These are phyloP conservation scores for Pyrenochaeta sp. DNA, from an alignment of 2,329 filamentous ascomycete species.

Conservation along the genomic window DNA sequence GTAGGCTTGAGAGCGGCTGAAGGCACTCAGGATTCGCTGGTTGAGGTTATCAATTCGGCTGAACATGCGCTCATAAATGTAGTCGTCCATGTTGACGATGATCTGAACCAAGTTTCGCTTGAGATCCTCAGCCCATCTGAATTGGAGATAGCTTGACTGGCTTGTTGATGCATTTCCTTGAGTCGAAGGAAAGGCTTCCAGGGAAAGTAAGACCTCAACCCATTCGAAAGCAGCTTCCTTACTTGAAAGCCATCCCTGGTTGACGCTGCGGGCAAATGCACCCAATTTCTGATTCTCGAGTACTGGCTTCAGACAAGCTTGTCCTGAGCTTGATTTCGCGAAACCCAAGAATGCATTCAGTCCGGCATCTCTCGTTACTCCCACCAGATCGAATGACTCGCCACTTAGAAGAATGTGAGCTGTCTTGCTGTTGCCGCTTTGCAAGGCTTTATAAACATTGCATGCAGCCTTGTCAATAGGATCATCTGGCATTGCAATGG, in stretches of 20 bases:
- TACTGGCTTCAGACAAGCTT: constrained; percentile 48
- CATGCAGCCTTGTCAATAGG: constrained; percentile 46
- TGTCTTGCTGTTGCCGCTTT: constrained; percentile 46
- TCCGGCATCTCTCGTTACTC: constrained; percentile 58
- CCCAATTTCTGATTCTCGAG: constrained; percentile 50
- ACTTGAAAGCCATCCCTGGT: constrained; percentile 55
- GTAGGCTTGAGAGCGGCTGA: constrained; percentile 19
- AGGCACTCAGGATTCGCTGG: constrained; percentile 31
- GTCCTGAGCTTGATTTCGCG: constrained; percentile 56
- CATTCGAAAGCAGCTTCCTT: constrained; percentile 63
- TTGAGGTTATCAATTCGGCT: constrained; percentile 43
- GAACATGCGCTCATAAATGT: constrained; percentile 54
- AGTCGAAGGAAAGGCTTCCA: constrained; percentile 38
- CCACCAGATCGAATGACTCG: constrained; percentile 59
- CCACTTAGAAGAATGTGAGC: constrained; percentile 58
- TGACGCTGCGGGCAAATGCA: constrained; percentile 55
- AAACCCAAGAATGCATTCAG: constrained; percentile 65
- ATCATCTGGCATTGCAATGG: constrained; percentile 15
- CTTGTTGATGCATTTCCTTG: constrained; percentile 11
- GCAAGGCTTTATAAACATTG: constrained; percentile 52
- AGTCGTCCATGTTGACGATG: constrained; percentile 62
- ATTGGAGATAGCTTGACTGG: constrained; percentile 60
- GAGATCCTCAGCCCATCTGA: constrained; percentile 62
- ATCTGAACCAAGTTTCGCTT: constrained; percentile 63
- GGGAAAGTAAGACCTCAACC: constrained; percentile 60